Percentiles rank a stretch among this genome's conserved stretches.
Conservation (phyloP, 208 protist genomes). For the Herpetomonas muscarum region DNA sequence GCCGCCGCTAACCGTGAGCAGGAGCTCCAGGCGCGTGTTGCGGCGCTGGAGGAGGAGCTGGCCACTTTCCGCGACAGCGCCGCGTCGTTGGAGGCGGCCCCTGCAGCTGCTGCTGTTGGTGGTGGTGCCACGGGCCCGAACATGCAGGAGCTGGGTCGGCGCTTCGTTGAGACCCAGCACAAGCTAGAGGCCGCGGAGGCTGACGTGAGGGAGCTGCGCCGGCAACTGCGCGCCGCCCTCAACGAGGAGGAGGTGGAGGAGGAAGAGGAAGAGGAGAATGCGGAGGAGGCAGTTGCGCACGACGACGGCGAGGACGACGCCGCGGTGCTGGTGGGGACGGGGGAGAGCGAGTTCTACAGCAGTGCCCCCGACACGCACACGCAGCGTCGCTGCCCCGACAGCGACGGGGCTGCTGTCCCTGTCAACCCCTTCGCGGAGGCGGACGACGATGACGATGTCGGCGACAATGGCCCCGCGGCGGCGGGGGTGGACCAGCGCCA, state of each 20-base stretch:
- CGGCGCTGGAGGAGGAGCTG: too few relatives aligned
- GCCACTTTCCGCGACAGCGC: too few relatives aligned
- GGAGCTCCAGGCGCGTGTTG: too few relatives aligned
- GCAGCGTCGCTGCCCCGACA: slow-evolving; percentile 3
- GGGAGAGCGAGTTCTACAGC: not conserved
- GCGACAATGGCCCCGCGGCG: not conserved
- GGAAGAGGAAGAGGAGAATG: slow-evolving; percentile 1
- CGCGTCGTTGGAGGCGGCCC: not conserved
- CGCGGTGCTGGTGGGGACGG: not conserved
- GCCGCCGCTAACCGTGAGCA: too few relatives aligned
- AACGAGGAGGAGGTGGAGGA: not conserved
- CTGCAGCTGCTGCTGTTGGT: not conserved
- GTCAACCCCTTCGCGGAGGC: not conserved
- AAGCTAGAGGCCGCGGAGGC: slow-evolving; percentile 22
- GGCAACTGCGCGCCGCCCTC: not conserved
- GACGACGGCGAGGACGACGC: not conserved
- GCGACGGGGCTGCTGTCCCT: slow-evolving; percentile 1
- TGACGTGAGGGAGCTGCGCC: slow-evolving; percentile 13
- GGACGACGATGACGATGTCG: slow-evolving; percentile 5
- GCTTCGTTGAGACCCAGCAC: slow-evolving; percentile 25
- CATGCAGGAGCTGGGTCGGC: slow-evolving; percentile 30
- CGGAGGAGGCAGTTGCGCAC: too few relatives aligned
- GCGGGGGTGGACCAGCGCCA: slow-evolving; percentile 9
- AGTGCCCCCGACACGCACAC: not conserved
- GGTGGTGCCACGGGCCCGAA: not conserved